phyloP scores from a whole-genome alignment of 805 yeast genomes.

The Pichia californica region DNA sequence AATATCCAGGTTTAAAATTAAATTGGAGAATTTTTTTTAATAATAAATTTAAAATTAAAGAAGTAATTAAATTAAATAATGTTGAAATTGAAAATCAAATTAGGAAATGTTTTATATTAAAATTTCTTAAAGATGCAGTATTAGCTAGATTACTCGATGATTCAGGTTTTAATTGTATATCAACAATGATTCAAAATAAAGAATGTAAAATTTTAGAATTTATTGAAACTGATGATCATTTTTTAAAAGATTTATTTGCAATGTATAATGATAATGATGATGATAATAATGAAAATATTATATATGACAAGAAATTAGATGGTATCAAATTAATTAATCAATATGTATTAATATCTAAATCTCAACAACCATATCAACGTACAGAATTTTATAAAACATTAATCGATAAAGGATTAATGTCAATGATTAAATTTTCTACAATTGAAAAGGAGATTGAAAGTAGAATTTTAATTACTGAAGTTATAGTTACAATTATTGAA shows the following conservation, averaged over 20 bases:
- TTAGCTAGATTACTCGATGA: slow-evolving; percentile 80
- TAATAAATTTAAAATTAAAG: slow-evolving; percentile 57
- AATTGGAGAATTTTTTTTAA: slow-evolving; percentile 64
- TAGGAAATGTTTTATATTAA: slow-evolving; percentile 68
- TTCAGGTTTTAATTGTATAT: slow-evolving; percentile 58
- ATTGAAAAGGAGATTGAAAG: slow-evolving; percentile 28
- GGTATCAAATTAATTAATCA: slow-evolving; percentile 79
- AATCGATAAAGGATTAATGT: slow-evolving; percentile 62
- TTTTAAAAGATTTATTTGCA: slow-evolving; percentile 52
- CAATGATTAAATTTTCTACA: slow-evolving; percentile 62
- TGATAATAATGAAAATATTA: background rate
- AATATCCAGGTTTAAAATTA: slow-evolving; percentile 72
- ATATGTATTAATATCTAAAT: slow-evolving; percentile 67
- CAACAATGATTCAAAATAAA: slow-evolving; percentile 59
- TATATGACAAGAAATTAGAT: slow-evolving; percentile 38
- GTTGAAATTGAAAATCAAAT: slow-evolving; percentile 47
- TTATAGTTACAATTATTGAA: slow-evolving; percentile 73
- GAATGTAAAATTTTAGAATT: slow-evolving; percentile 61
- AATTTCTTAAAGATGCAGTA: slow-evolving; percentile 81
- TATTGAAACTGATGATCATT: slow-evolving; percentile 44
- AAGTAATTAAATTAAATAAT: slow-evolving; percentile 59
- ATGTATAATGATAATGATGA: slow-evolving; percentile 37
- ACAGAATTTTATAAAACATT: slow-evolving; percentile 58
- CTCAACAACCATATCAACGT: slow-evolving; percentile 53
- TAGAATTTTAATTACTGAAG: slow-evolving; percentile 70